Evolutionary conservation across 2,329 filamentous ascomycete species (phyloP).

Genomic region (Aspergillus neoniger): DNA sequence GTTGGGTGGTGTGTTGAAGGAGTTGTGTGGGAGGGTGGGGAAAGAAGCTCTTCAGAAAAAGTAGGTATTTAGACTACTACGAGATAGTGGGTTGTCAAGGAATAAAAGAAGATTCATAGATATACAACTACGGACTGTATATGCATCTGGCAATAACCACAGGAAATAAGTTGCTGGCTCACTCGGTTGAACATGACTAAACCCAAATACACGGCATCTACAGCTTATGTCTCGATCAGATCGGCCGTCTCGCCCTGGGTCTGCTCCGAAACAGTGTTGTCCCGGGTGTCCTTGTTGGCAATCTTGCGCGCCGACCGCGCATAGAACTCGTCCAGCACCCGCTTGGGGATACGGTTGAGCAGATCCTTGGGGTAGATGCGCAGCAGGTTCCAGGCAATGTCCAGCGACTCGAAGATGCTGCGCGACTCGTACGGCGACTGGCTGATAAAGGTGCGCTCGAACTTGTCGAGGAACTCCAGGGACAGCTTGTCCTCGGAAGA

Average conservation of each 20-base stretch:
- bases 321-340: constrained; percentile 81
- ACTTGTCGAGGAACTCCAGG: constrained; percentile 97
- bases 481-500: constrained; percentile 96
- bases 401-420: constrained; percentile 88
- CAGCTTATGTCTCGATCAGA: constrained; percentile 44
- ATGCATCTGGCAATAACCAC: constrained; percentile 8
- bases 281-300: constrained; percentile 51
- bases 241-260: constrained; percentile 35
- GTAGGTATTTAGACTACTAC: too few species aligned
- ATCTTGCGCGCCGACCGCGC: constrained; percentile 56
- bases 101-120: background rate
- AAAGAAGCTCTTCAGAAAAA: constrained; percentile 36
- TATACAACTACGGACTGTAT: constrained; percentile 21
- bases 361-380: constrained; percentile 98
- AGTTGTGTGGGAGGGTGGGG: constrained; percentile 55
- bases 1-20: constrained; percentile 61
- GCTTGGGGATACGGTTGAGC: constrained; percentile 89
- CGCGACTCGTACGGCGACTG: constrained; percentile 92
- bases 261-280: constrained; percentile 40
- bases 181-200: constrained; percentile 16
- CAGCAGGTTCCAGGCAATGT: constrained; percentile 93
- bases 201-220: background rate
- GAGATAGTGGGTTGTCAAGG: too few species aligned
- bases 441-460: constrained; percentile 90
- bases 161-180: constrained; percentile 16